Evolutionary conservation across 148 eudicot species (phyloP).

Genomic region (Camellia sinensis): DNA sequence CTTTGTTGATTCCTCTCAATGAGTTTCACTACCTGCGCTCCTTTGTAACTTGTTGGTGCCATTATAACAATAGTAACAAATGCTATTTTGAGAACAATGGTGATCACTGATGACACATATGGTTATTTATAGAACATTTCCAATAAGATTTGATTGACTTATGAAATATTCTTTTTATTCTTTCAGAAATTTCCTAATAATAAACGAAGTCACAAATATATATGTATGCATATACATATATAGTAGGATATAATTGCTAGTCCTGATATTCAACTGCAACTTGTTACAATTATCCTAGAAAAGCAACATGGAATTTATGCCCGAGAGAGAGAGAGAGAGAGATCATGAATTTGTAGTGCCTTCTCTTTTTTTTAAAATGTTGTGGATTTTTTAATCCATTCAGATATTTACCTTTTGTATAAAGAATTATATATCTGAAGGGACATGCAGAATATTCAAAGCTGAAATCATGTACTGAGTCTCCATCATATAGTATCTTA

Average conservation of each 20-base stretch:
- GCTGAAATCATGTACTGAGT: background rate
- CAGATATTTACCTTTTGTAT: no score
- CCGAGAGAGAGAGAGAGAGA: background rate
- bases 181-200: background rate
- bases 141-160: background rate
- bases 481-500: background rate
- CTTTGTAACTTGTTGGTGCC: background rate
- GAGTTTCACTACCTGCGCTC: background rate
- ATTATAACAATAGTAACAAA: no score
- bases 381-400: background rate
- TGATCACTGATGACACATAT: background rate
- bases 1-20: background rate
- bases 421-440: background rate
- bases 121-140: background rate
- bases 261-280: background rate
- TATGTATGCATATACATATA: no score
- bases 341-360: slow-evolving; percentile 6
- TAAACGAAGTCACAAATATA: background rate
- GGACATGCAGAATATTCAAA: background rate
- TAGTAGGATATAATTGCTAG: background rate
- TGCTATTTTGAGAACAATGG: no score
- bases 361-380: background rate
- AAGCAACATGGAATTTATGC: background rate
- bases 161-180: background rate
- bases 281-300: background rate